Conservation (phyloP, 2,329 filamentous ascomycete genomes). For the Fusarium mexicanum region DNA sequence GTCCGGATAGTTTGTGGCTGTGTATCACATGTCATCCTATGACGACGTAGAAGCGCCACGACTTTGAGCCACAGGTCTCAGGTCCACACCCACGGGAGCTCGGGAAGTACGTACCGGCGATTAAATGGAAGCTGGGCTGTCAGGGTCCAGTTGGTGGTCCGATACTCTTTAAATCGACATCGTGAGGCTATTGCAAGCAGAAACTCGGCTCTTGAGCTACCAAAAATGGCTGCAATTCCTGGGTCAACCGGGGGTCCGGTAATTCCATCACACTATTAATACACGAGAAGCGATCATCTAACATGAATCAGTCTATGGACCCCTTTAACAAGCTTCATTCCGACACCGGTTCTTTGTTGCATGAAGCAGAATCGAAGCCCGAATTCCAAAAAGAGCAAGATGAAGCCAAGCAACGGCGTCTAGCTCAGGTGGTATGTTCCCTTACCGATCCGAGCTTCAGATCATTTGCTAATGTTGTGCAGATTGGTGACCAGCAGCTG, state of each 20-base stretch:
- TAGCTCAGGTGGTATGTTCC: slow-evolving; percentile 50
- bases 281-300: slow-evolving; percentile 29
- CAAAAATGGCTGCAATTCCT: slow-evolving; percentile 49
- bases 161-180: slow-evolving; percentile 28
- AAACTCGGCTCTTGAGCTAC: slow-evolving; percentile 26
- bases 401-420: slow-evolving; percentile 52
- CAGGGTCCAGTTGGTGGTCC: slow-evolving; percentile 32
- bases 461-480: slow-evolving; percentile 28
- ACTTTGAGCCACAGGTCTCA: slow-evolving; percentile 15
- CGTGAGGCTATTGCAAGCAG: slow-evolving; percentile 32
- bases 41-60: slow-evolving; percentile 11
- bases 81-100: slow-evolving; percentile 1
- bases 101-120: slow-evolving; percentile 22
- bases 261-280: slow-evolving; percentile 19
- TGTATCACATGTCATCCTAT: slow-evolving; percentile 33
- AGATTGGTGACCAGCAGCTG: slow-evolving; percentile 76
- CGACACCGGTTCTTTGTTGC: slow-evolving; percentile 50
- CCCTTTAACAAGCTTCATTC: slow-evolving; percentile 53
- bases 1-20: slow-evolving; percentile 32
- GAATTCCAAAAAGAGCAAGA: slow-evolving; percentile 51
- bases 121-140: slow-evolving; percentile 30
- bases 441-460: neutral
- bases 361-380: slow-evolving; percentile 51
- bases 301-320: slow-evolving; percentile 46
- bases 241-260: slow-evolving; percentile 46